Evolutionary conservation across 352 stramenopile species (phyloP), one percentile per base, ranked within the genome.

Genomic region (Phytophthora kernoviae): DNA sequence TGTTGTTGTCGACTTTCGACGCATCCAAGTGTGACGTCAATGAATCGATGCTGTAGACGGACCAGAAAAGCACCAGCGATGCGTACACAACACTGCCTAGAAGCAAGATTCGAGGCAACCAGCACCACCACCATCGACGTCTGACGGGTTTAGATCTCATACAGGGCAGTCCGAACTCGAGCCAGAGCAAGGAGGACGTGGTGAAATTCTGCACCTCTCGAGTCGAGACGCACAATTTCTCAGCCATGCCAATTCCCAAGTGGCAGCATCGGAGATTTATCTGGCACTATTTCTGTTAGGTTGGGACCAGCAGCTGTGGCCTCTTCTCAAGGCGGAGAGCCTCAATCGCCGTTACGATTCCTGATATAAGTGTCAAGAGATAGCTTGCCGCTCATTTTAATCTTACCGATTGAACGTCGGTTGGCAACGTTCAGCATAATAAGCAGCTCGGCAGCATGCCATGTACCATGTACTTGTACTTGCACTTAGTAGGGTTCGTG

Each of bases 21-120:
- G 18, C 27, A 17, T 62, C 58, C 18, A 56, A 36, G 0, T 24
- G 51, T 8, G 54, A 61, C 3, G 52, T 57, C 30, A 62, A 62
- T 21, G 39, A 34, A 2, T 48, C 53, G 26, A 68, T 53, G 46
- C 22, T 54, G 32, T 55, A 26, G n/a, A 34, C 59, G 15, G 45
- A 59, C 61, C 61, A 69, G 17, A 59, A 48, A 14, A 69, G 48
- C 21, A 49, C 44, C 15, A 43, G 21, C 0, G 40, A 69, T 27
- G 61, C 61, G 34, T 69, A 69, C 30, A 69, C n/a, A 0, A 69
- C 6, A 1, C 34, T 46, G 11, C 34, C 41, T 14, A 64, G 6
- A 10, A 69, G 48, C 30, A 69, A 45, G 42, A 64, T 5, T 39
- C 21, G 11, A 43, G 30, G 12, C 21, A 24, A 34, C 32, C 7